Percentiles rank a stretch among this genome's conserved stretches.
Conservation (phyloP, 2,329 filamentous ascomycete genomes). For the Exophiala aquamarina region DNA sequence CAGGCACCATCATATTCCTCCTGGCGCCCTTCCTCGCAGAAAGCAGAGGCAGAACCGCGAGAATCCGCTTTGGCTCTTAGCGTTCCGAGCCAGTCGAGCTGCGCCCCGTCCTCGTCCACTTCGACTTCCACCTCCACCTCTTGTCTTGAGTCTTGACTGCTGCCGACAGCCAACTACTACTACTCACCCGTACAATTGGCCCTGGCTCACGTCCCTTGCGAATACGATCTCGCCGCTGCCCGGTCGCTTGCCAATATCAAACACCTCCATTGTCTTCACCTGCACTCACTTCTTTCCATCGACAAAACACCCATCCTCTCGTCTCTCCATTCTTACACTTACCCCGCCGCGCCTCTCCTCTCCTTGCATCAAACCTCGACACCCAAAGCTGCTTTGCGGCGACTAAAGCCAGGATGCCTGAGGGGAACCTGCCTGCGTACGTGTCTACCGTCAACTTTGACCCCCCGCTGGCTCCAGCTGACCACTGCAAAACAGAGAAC, state of each 20-base stretch:
- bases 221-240: constrained; percentile 14
- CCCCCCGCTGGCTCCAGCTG: constrained; percentile 5
- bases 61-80: constrained; percentile 22
- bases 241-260: constrained; percentile 4
- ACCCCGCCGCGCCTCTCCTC: constrained; percentile 19
- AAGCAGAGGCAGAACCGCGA: constrained; percentile 6
- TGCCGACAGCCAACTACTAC: too few species aligned
- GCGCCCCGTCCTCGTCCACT: constrained; percentile 18
- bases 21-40: background rate
- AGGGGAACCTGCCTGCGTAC: constrained; percentile 64
- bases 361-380: constrained; percentile 5
- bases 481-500: constrained; percentile 55
- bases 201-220: constrained; percentile 5
- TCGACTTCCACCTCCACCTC: background rate
- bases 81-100: constrained; percentile 16
- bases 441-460: constrained; percentile 33
- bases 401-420: constrained; percentile 40
- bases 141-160: constrained; percentile 5
- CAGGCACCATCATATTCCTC: constrained; percentile 1
- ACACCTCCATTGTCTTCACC: background rate
- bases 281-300: too few species aligned
- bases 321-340: background rate
- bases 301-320: too few species aligned
- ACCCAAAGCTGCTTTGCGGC: constrained; percentile 12
- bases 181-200: too few species aligned